Evolutionary conservation across 768 basidiomycete species (phyloP), one percentile per base, ranked within the genome.

Genomic region (Agaricus blazei): DNA sequence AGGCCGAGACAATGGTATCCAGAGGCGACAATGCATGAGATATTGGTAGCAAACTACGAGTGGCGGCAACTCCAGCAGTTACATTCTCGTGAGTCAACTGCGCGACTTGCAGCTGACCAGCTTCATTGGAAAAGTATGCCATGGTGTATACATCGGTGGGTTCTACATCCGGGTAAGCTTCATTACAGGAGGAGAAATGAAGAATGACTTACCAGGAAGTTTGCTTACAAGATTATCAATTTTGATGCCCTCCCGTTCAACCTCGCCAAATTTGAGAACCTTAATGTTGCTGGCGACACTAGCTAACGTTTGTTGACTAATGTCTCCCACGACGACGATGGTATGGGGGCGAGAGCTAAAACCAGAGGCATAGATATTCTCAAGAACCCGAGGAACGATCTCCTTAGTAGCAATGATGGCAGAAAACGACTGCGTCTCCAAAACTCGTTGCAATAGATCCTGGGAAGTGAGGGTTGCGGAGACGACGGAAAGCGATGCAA

Each of bases 41-140:
- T 9, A 83, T 72, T 2, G 94, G 93, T 61, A 96, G 82, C 23
- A 94, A 66, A 4, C 84, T 81, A 36, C 88, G 84, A 24, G 83
- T 73, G 3, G 88, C 88, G 0, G 91, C 83, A n/a, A 94, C 87
- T 34, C 91, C 94, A 3, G 94, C 90, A 2, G 92, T 95, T 56
- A 96, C 65, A 60, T 93, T 93, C 67, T 88, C 79, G 66, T 93
- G 90, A 0, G 90, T 90, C 31, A 94, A 70, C 57, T 84, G 83
- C 7, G 79, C 80, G 24, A 80, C 86, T 54, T 79, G 80, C 7
- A 87, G 65, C 38, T 76, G 72, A 34, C 86, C 81, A 19, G 75
- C 70, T 19, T 76, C 62, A 1, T 75, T 73, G 60, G 76, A 71
- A 60, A 78, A 86, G 75, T 85, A 89, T 1, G 84, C 78, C 4